A percentile compares a stretch with the other conserved stretches of the same genome.
Evolutionary conservation across 2,329 filamentous ascomycete species (phyloP).

Genomic region (Apiospora hydei): DNA sequence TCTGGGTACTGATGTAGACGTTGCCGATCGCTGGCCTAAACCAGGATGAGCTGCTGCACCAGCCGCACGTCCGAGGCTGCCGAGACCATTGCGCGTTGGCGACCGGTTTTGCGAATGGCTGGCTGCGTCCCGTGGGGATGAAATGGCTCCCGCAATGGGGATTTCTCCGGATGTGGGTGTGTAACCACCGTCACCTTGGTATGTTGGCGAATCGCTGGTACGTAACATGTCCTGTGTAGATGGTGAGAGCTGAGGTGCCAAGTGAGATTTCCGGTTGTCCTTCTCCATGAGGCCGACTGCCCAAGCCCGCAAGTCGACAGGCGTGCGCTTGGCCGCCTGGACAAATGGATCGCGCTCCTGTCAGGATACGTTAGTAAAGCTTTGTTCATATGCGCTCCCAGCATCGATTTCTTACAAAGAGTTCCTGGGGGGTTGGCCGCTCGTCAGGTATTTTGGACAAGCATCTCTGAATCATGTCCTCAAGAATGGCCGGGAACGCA

Average conservation of each 20-base stretch:
- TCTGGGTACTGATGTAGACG: constrained; percentile 62
- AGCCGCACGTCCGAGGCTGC: constrained; percentile 54
- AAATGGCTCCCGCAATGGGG: constrained; percentile 66
- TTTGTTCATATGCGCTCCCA: not conserved
- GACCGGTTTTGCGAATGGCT: constrained; percentile 55
- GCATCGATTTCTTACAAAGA: constrained; percentile 73
- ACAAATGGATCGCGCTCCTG: constrained; percentile 94
- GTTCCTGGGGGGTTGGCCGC: constrained; percentile 89
- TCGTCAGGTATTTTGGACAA: constrained; percentile 88
- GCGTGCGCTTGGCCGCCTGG: constrained; percentile 94
- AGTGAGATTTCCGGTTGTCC: constrained; percentile 93
- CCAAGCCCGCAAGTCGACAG: constrained; percentile 93
- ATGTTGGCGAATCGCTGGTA: constrained; percentile 65
- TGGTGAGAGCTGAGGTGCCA: constrained; percentile 81
- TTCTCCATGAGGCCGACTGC: constrained; percentile 92
- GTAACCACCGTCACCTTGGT: constrained; percentile 55
- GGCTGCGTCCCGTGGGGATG: constrained; percentile 58
- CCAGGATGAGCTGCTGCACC: constrained; percentile 58
- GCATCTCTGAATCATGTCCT: constrained; percentile 97
- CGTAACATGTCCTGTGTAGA: constrained; percentile 79
- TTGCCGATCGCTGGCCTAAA: constrained; percentile 58
- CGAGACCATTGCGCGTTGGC: constrained; percentile 57
- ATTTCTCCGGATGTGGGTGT: constrained; percentile 75
- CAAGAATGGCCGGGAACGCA: constrained; percentile 91
- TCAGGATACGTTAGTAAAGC: not conserved